phyloP scores from a whole-genome alignment of 495 filamentous ascomycete species.

The Pseudevernia furfuracea region DNA sequence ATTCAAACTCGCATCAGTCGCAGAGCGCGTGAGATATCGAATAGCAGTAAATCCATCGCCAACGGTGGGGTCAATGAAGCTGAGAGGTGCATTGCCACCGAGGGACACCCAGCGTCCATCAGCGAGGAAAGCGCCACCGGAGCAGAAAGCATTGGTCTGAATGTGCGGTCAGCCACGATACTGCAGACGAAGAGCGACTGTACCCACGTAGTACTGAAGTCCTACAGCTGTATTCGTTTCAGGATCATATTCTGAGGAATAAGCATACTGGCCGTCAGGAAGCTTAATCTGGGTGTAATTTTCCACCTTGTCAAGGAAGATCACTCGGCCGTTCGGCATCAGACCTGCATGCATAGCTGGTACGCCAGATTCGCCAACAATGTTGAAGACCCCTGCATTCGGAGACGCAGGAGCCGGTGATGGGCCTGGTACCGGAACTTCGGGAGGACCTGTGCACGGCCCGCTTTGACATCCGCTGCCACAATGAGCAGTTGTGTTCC shows the following conservation, averaged over 20 bases:
- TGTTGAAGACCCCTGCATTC: conserved; percentile 40
- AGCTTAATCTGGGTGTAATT: conserved; percentile 52
- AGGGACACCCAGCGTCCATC: conserved; percentile 48
- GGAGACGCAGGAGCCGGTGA: conserved; percentile 29
- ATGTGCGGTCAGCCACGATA: neutral
- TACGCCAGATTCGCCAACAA: conserved; percentile 50
- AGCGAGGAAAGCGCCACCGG: conserved; percentile 52
- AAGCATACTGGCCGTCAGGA: conserved; percentile 48
- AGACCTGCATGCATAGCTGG: conserved; percentile 58
- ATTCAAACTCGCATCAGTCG: conserved; percentile 39
- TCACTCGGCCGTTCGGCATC: conserved; percentile 50
- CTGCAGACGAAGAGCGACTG: neutral
- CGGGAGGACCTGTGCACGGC: conserved; percentile 29
- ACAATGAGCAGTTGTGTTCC: conserved; percentile 33
- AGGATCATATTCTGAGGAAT: conserved; percentile 54
- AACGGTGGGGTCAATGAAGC: conserved; percentile 50
- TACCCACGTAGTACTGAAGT: conserved; percentile 38
- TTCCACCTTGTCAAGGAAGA: conserved; percentile 59
- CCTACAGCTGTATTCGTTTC: conserved; percentile 39
- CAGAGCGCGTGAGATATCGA: conserved; percentile 45
- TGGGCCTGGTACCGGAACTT: conserved; percentile 31
- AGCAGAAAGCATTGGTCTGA: conserved; percentile 55
- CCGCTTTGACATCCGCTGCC: conserved; percentile 38
- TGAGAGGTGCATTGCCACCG: conserved; percentile 51
- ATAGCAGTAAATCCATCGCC: conserved; percentile 51